Evolutionary conservation across 2,329 filamentous ascomycete genomes (phyloP), one percentile per base, ranked within the genome.

Genomic region (Bipolaris victoriae): DNA sequence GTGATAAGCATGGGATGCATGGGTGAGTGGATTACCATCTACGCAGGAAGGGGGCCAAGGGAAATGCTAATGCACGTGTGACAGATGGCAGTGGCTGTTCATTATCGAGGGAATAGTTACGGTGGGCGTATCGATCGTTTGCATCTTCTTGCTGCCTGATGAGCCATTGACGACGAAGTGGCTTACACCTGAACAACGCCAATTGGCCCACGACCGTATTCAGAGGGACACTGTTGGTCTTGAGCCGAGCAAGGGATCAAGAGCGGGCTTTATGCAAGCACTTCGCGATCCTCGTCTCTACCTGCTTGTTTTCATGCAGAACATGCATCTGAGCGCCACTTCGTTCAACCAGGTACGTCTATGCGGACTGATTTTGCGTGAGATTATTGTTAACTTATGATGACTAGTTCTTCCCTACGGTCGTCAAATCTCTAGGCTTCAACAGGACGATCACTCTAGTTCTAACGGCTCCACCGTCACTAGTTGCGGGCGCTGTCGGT

Each of bases 301-400:
- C 78, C 68, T 86, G 3, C 81, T 84, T 60, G 80, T 79, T 5
- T 72, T 84, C 35, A 84, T 85, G 82, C 81, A 84, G 62, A 84
- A 84, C 67, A 81, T 84, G 65, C 82, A 85, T 65, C 71, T 84
- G 11, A 81, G 80, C 1, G 61, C 63, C 5, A 63, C 83, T 58
- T 78, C 80, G 0, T 84, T 84, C 73, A 76, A 76, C n/a, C 59
- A 64, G 52, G 62, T 60, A 58, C n/a, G 51, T 48, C 7, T 11
- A 33, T 18, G 15, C 11, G 7, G 5, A 24, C 18, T 13, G 13
- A 1, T 1, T n/a, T 3, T 24, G 20, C 51, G 7, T 26, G 10
- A 15, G 1, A 16, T 31, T 15, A 24, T 11, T 35, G 9, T n/a
- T 18, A n/a, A n/a, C 35, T 48, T 10, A 53, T 18, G 2, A 1